Base-by-base conservation (phyloP, 805 yeast genomes). In the Kuraishia floccosa region DNA sequence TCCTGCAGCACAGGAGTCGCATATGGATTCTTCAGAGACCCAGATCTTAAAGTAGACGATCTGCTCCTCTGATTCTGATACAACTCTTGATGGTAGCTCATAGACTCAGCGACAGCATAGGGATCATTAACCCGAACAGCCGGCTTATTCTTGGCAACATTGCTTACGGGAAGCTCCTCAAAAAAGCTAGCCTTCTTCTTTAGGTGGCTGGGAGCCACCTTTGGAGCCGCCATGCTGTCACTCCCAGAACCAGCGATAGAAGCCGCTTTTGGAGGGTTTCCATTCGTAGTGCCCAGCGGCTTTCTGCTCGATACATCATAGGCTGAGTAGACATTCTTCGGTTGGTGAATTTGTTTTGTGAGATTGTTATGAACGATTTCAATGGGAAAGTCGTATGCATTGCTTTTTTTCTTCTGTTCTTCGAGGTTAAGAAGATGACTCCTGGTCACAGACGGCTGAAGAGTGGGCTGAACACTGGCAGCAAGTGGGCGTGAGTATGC, bases 381-480 rank as follows among this genome's bases (percentile, higher is more conserved):
- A 14, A 60, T 54, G 1, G 89, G 89, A 43, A 80, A 77, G 44
- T 80, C 91, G 42, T 77, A 80, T 0, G 86, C 85, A 53, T 78
- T 84, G n/a, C 76, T 68, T 46, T 72, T 76, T 42, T 68, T 66
- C 49, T 76, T 75, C 24, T 58, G 58, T n/a, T 51, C 53, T 32
- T 58, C 60, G 12, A 72, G 45, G 28, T 59, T 19, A 7, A 7
- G 22, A n/a, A n/a, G n/a, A n/a, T n/a, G n/a, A n/a, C n/a, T n/a
- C n/a, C n/a, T n/a, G n/a, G n/a, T n/a, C n/a, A n/a, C n/a, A n/a
- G n/a, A n/a, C n/a, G n/a, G n/a, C n/a, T n/a, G n/a, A 8, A 13
- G 10, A 13, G 18, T 17, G 11, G 20, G n/a, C 14, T 27, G 34
- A 6, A 8, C 24, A 6, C 13, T 26, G 6, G 23, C n/a, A 12